Base-by-base conservation (phyloP, 1,284 basidiomycete genomes). In the Puccinia hordei region DNA sequence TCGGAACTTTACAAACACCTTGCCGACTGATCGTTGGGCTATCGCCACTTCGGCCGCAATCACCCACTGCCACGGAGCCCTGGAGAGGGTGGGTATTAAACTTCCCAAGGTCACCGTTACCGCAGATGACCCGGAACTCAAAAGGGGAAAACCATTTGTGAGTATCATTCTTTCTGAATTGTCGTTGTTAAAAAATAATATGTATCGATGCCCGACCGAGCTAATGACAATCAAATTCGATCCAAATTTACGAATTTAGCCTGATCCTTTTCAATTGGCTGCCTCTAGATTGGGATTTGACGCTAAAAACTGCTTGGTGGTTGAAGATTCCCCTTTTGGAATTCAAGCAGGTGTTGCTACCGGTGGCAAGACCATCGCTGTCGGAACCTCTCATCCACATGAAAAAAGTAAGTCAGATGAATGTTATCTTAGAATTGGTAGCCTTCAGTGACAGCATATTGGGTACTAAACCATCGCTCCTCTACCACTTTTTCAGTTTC, bases 41-140 rank as follows among this genome's bases (percentile, higher is more conserved):
- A 90, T 92, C 33, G 91, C 91, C 2, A 92, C 92, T 0, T 91
- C 90, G 0, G 91, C 91, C 9, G 91, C 92, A 1, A 90, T 90
- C 84, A 92, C 90, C 0, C 92, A 92, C 82, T 76, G 81, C 27
- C 87, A 90, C 83, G 91, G 91, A 30, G 91, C 91, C 84, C 90
- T 92, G 88, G 88, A 88, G 13, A 90, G 90, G 81, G 91, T 91
- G 66, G 91, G 91, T 22, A 92, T 92, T 85, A 88, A 88, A 0
- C 90, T 91, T 12, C 91, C 92, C 8, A 86, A 87, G 53, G 89
- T 92, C 49, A 92, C 91, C 33, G 91, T 92, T 85, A 92, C 92
- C 30, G 91, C 91, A 59, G 91, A 92, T 85, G 91, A 93, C 87
- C 89, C 85, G 6, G 84, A 86, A 57, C 84, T 87, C 38, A 84